phyloP scores from a whole-genome alignment of 306 rosid species.

The Nissolia schottii region DNA sequence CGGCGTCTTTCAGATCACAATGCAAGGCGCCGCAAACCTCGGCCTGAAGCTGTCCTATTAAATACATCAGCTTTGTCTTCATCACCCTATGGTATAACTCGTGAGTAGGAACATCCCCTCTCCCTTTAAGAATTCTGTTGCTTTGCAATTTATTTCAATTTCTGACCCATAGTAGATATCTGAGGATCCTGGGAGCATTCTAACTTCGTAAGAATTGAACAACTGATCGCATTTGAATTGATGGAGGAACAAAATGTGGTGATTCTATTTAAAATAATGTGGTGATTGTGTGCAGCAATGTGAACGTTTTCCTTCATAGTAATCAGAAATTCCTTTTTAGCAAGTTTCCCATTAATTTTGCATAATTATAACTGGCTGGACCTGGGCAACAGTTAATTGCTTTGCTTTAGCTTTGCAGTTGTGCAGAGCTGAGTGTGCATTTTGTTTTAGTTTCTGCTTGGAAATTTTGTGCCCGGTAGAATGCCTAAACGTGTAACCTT shows the following conservation, averaged over 20 bases:
- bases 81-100: constrained; percentile 47
- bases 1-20: constrained; percentile 93
- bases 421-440: neutral
- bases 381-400: neutral
- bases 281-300: neutral
- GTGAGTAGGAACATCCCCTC: neutral
- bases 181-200: neutral
- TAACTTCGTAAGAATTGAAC: neutral
- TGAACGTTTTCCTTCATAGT: neutral
- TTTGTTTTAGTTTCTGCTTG: neutral
- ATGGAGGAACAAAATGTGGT: neutral
- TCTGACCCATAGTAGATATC: neutral
- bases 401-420: neutral
- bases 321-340: neutral
- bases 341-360: neutral
- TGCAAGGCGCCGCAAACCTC: constrained; percentile 97
- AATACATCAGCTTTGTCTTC: constrained; percentile 57
- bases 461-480: neutral
- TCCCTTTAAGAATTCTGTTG: neutral
- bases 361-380: neutral
- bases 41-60: constrained; percentile 40
- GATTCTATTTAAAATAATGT: neutral
- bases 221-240: neutral
- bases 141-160: neutral
- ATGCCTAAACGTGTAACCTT: neutral